Percentiles rank a stretch among this genome's conserved stretches.
phyloP scores from a whole-genome alignment of 2,329 filamentous ascomycete species.

The Albifimbria verrucaria region DNA sequence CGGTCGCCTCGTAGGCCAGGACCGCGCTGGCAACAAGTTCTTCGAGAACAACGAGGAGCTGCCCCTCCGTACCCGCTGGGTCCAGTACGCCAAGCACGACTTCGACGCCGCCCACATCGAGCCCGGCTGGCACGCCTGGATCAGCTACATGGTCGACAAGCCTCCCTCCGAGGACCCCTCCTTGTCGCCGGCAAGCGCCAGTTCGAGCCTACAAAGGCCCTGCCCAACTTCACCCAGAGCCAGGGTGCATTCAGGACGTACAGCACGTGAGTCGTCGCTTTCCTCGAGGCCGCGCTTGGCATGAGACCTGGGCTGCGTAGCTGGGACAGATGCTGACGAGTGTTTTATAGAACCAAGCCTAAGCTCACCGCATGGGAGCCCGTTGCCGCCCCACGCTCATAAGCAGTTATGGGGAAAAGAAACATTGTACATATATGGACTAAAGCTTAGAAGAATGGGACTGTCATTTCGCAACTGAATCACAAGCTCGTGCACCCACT shows the following conservation, averaged over 20 bases:
- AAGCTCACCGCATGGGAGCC: slow-evolving; percentile 55
- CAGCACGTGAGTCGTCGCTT: slow-evolving; percentile 72
- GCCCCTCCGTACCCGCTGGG: slow-evolving; percentile 93
- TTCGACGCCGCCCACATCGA: slow-evolving; percentile 82
- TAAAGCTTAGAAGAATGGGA: slow-evolving; percentile 15
- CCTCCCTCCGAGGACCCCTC: slow-evolving; percentile 74
- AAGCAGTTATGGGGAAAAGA: slow-evolving; percentile 11
- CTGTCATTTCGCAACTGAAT: no score
- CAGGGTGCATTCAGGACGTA: slow-evolving; percentile 88
- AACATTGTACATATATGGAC: slow-evolving; percentile 28
- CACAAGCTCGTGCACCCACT: neutral
- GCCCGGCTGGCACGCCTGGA: slow-evolving; percentile 97
- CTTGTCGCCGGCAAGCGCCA: slow-evolving; percentile 62
- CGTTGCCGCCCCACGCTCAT: slow-evolving; percentile 31
- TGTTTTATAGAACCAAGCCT: slow-evolving; percentile 43
- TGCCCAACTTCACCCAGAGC: slow-evolving; percentile 71
- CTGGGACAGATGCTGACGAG: slow-evolving; percentile 17
- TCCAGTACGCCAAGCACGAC: slow-evolving; percentile 90
- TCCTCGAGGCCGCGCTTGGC: neutral
- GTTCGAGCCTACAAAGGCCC: slow-evolving; percentile 73
- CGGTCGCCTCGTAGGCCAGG: slow-evolving; percentile 77
- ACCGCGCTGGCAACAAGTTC: slow-evolving; percentile 96
- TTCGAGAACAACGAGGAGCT: slow-evolving; percentile 95
- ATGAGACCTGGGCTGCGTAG: neutral
- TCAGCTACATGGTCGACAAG: slow-evolving; percentile 88